Conservation (phyloP, 2,329 filamentous ascomycete species). For the Pseudogymnoascus sp. region DNA sequence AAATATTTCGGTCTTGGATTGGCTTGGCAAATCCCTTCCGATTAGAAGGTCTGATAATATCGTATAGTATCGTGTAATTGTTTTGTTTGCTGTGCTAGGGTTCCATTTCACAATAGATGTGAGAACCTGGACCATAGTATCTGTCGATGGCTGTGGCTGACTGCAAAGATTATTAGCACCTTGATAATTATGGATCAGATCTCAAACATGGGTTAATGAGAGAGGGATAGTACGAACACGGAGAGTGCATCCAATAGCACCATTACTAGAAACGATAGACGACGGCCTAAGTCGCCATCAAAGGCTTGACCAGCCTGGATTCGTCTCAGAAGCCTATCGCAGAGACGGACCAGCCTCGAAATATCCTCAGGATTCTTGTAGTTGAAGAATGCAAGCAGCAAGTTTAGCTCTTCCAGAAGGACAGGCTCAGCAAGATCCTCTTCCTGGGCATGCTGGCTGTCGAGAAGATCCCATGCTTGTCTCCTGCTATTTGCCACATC, state of each 20-base stretch:
- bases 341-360: conserved; percentile 38
- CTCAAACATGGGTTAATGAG: neutral
- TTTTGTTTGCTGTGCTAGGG: neutral
- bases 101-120: conserved; percentile 1
- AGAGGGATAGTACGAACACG: neutral
- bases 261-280: neutral
- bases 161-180: neutral
- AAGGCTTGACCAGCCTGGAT: neutral
- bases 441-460: conserved; percentile 31
- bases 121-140: neutral
- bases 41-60: neutral
- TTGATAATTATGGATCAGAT: neutral
- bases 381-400: conserved; percentile 44
- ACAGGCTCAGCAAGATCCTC: conserved; percentile 28
- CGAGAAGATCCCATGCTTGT: conserved; percentile 52
- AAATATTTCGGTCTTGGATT: neutral
- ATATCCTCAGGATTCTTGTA: conserved; percentile 38
- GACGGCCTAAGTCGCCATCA: neutral
- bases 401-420: conserved; percentile 34
- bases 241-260: neutral
- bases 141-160: neutral
- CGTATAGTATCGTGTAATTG: neutral
- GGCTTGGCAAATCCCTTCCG: neutral
- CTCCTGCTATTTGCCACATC: conserved; percentile 49
- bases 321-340: conserved; percentile 32